Conservation (phyloP, 2,329 filamentous ascomycete species). For the Parasarocladium wereldwijsianum region DNA sequence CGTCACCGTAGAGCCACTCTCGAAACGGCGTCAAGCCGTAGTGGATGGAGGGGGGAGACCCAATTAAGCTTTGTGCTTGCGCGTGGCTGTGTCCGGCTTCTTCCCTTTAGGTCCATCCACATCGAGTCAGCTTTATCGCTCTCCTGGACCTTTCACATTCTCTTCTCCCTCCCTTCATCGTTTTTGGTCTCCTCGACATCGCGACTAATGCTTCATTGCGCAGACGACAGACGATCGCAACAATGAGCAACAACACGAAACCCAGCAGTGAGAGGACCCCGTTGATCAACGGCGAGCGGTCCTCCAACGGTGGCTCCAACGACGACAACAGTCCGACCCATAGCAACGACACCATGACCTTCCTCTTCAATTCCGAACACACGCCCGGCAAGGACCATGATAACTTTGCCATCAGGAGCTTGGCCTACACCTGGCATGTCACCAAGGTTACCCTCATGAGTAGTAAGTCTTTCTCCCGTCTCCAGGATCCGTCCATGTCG, state of each 20-base stretch:
- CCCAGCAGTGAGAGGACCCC: conserved; percentile 24
- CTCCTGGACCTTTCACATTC: too few species aligned
- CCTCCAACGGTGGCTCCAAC: conserved; percentile 1
- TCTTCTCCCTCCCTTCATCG: too few species aligned
- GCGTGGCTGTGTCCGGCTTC: too few species aligned
- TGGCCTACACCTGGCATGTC: conserved; percentile 38
- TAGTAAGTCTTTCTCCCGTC: conserved; percentile 28
- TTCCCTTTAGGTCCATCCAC: too few species aligned
- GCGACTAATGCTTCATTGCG: too few species aligned
- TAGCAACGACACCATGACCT: conserved; percentile 14
- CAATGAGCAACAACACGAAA: conserved; percentile 17
- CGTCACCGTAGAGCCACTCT: too few species aligned
- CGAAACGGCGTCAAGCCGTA: too few species aligned
- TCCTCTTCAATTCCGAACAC: conserved; percentile 33
- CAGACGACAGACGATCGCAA: too few species aligned
- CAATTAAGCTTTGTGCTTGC: too few species aligned
- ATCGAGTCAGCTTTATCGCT: too few species aligned
- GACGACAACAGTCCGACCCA: conserved; percentile 6
- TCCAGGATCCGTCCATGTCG: background rate
- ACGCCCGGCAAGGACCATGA: conserved; percentile 38
- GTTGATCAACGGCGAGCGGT: conserved; percentile 22
- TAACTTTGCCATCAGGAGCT: conserved; percentile 27
- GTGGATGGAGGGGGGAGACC: too few species aligned
- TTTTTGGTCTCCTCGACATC: too few species aligned
- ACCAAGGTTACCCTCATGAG: conserved; percentile 42